A percentile compares a stretch with the other conserved stretches of the same genome.
Evolutionary conservation across 1,139 yeast species (phyloP).

Genomic region (Saccharomyces uvarum): DNA sequence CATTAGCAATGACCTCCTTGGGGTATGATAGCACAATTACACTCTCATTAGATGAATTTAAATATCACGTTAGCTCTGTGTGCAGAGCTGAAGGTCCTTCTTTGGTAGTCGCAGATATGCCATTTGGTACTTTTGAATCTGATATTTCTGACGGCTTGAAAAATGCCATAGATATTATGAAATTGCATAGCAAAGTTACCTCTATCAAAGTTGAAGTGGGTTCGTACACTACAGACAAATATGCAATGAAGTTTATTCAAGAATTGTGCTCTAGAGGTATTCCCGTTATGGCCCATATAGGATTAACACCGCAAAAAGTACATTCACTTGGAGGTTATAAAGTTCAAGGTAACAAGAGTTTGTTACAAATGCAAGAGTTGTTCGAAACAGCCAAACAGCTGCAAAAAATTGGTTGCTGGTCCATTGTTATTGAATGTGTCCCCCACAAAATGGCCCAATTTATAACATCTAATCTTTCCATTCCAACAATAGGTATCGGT

Average conservation of each 20-base stretch:
- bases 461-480: constrained; percentile 49
- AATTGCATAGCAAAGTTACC: constrained; percentile 57
- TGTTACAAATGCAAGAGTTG: constrained; percentile 49
- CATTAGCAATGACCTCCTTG: constrained; percentile 82
- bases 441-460: constrained; percentile 66
- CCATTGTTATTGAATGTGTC: constrained; percentile 74
- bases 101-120: constrained; percentile 76
- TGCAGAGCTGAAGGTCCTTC: constrained; percentile 60
- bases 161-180: constrained; percentile 55
- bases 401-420: constrained; percentile 71
- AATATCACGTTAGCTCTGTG: constrained; percentile 70
- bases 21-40: constrained; percentile 78
- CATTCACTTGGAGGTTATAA: constrained; percentile 78
- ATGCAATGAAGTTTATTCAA: constrained; percentile 21
- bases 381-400: constrained; percentile 61
- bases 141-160: constrained; percentile 57
- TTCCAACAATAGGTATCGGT: constrained; percentile 94
- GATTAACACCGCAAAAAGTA: constrained; percentile 83
- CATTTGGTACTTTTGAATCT: constrained; percentile 78
- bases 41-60: constrained; percentile 60
- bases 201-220: constrained; percentile 90
- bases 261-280: constrained; percentile 49
- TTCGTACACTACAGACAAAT: constrained; percentile 39
- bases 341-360: constrained; percentile 64
- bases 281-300: constrained; percentile 89